Conservation (phyloP, 345 rosid species). For the Eucalyptus coolabah region DNA sequence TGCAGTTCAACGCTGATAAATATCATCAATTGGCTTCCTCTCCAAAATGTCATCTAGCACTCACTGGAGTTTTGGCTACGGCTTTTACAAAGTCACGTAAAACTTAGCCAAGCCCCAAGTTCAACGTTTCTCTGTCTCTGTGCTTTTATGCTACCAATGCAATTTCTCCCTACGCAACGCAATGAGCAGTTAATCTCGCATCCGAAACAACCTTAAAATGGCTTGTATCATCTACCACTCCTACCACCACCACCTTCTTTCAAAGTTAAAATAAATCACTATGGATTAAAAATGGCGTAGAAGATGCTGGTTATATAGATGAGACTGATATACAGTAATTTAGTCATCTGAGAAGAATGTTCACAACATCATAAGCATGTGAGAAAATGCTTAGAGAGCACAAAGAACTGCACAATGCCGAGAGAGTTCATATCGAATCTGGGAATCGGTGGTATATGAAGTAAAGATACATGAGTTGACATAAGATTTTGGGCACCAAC, state of each 20-base stretch:
- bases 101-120: background rate
- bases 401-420: background rate
- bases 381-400: background rate
- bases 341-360: background rate
- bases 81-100: background rate
- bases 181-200: background rate
- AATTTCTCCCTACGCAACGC: background rate
- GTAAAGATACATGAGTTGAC: background rate
- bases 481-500: background rate
- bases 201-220: background rate
- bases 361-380: background rate
- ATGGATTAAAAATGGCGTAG: background rate
- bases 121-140: background rate
- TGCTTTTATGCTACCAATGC: background rate
- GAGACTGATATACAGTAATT: background rate
- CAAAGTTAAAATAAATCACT: background rate
- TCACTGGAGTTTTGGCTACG: background rate
- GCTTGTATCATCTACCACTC: background rate
- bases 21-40: background rate
- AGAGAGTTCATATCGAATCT: background rate
- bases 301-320: background rate
- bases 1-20: background rate
- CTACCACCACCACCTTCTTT: background rate
- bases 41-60: background rate
- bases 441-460: background rate